Base-by-base conservation (phyloP, 768 basidiomycete genomes). In the Lactarius vividus region DNA sequence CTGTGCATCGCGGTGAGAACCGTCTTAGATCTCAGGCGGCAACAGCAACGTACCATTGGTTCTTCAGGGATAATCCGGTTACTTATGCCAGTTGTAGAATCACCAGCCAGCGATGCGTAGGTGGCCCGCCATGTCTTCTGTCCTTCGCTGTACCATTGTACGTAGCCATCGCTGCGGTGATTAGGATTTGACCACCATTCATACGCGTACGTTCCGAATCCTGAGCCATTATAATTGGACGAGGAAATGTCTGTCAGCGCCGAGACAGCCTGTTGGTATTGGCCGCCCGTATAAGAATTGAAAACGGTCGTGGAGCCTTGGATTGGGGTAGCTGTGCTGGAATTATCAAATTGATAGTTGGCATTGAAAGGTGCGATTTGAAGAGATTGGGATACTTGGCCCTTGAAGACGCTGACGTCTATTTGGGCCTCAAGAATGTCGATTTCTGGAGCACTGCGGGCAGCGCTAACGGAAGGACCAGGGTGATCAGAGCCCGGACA, bases 401-500 rank as follows among this genome's bases (percentile, higher is more conserved):
- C 91, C 73, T 77, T 71, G 71, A 84, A 82, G 4, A 76, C 65
- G 62, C 60, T 66, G 39, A 81, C 71, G 71, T 94, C 79, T 65
- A 88, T 78, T 74, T 94, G 89, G 0, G 93, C 87, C 79, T 98
- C 96, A 64, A 96, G 73, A 66, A 98, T 82, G 76, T 98, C 96
- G 71, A 98, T 94, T 79, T 98, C 96, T 1, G 96, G 96, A 1
- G 89, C 92, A 37, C 86, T 86, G 59, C 96, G 86, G 23, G 88
- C 88, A 18, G 77, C 79, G 33, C 76, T 81, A 61, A 82, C 80
- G 44, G 72, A 81, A 3, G 96, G 96, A 13, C 96, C 96, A 2
- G 96, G 96, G 74, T 98, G 96, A 70, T 93, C 92, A 33, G 85
- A 84, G 15, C 85, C 87, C 0, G 88, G 77, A 74, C 96, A 98